A percentile compares a stretch with the other conserved stretches of the same genome.
Evolutionary conservation across 1,284 basidiomycete genomes (phyloP).

Genomic region (Leccinum colubrinum): DNA sequence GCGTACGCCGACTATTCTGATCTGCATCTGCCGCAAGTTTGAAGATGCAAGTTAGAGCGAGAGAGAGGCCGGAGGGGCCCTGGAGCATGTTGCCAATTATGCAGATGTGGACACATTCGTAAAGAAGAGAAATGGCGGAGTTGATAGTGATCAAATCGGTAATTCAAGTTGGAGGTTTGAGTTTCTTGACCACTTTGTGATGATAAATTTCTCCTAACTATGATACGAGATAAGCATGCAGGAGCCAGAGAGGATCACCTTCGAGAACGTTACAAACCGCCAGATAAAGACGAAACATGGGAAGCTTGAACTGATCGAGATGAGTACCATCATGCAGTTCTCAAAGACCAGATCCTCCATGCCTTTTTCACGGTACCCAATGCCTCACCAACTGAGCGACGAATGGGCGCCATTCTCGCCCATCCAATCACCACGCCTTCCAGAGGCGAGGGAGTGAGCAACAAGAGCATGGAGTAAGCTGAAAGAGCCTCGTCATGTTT

Average conservation of each 20-base stretch:
- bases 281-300: too few species aligned
- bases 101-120: constrained; percentile 98
- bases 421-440: too few species aligned
- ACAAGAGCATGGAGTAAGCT: too few species aligned
- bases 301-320: too few species aligned
- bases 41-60: constrained; percentile 89
- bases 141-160: constrained; percentile 95
- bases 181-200: constrained; percentile 55
- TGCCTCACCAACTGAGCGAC: too few species aligned
- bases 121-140: constrained; percentile 91
- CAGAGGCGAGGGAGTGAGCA: too few species aligned
- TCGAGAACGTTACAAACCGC: too few species aligned
- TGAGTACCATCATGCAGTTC: too few species aligned
- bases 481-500: too few species aligned
- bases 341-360: too few species aligned
- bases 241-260: neutral
- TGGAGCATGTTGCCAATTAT: constrained; percentile 97
- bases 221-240: constrained; percentile 11
- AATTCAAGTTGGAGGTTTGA: constrained; percentile 76
- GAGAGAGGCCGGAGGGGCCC: constrained; percentile 70
- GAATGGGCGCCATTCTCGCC: too few species aligned
- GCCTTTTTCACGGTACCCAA: too few species aligned
- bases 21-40: constrained; percentile 93
- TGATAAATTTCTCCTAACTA: constrained; percentile 90
- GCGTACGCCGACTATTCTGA: constrained; percentile 76